These are phyloP conservation scores for Physcomitrellopsis africana DNA, from an alignment of 225 moss, liverwort and hornwort genomes.

Conservation along the genomic window DNA sequence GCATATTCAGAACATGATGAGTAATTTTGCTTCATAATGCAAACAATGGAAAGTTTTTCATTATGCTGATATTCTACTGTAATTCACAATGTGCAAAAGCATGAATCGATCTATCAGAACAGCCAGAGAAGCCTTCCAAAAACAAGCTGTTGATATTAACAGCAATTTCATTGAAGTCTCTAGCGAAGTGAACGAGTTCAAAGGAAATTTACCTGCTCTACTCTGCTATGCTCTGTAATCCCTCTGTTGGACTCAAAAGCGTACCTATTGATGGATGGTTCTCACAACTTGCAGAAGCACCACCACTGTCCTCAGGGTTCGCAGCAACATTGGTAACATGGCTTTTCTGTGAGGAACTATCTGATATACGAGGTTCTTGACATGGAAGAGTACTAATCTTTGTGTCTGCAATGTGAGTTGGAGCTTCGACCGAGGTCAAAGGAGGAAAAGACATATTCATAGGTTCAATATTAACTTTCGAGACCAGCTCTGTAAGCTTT, in stretches of 20 bases:
- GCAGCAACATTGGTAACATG: slow-evolving; percentile 66
- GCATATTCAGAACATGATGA: too few species aligned
- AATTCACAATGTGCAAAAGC: background rate
- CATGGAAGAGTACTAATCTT: slow-evolving; percentile 51
- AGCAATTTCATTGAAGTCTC: background rate
- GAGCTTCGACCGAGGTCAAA: slow-evolving; percentile 60
- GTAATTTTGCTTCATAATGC: too few species aligned
- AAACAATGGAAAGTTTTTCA: too few species aligned
- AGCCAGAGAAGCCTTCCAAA: background rate
- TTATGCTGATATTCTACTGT: too few species aligned
- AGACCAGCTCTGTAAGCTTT: slow-evolving; percentile 89
- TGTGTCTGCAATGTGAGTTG: slow-evolving; percentile 49
- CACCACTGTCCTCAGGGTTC: slow-evolving; percentile 68
- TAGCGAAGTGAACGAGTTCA: background rate
- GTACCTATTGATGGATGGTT: slow-evolving; percentile 60
- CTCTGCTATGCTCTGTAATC: background rate
- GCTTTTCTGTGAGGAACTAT: slow-evolving; percentile 83
- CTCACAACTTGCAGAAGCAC: slow-evolving; percentile 65
- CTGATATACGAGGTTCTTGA: slow-evolving; percentile 79
- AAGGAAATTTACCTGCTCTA: background rate
- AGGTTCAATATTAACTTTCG: slow-evolving; percentile 72
- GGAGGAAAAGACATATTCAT: slow-evolving; percentile 61
- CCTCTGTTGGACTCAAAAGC: background rate
- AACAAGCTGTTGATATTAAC: background rate
- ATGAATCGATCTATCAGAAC: background rate